These are phyloP conservation scores for Oxyria digyna DNA, from an alignment of 148 eudicot genomes.

Conservation along the genomic window DNA sequence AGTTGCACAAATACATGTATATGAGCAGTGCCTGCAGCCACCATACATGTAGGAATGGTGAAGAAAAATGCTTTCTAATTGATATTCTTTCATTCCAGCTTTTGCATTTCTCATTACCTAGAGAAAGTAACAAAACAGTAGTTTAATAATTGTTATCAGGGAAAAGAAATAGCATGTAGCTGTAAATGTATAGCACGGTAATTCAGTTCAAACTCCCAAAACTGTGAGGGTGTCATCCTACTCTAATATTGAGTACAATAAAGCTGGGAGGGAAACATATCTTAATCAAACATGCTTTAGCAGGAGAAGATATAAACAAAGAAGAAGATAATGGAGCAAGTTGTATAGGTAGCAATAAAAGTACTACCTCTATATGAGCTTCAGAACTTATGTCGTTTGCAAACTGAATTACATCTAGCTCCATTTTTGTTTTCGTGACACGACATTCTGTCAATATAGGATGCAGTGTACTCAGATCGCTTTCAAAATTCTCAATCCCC, in stretches of 20 bases:
- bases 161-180: neutral
- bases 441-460: slow-evolving; percentile 93
- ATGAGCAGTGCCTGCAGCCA: slow-evolving; percentile 93
- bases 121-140: neutral
- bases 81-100: slow-evolving; percentile 92
- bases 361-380: slow-evolving; percentile 81
- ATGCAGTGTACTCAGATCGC: slow-evolving; percentile 62
- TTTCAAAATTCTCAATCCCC: slow-evolving; percentile 78
- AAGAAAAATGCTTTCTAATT: slow-evolving; percentile 88
- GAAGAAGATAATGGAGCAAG: neutral
- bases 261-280: neutral
- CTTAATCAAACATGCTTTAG: neutral
- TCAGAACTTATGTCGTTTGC: slow-evolving; percentile 97
- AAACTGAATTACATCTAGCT: slow-evolving; percentile 74
- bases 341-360: neutral
- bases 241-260: neutral
- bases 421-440: slow-evolving; percentile 68
- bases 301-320: neutral
- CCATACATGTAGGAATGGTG: slow-evolving; percentile 91
- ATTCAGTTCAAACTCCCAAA: neutral
- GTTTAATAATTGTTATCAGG: neutral
- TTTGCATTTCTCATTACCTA: slow-evolving; percentile 81
- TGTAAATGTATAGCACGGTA: neutral
- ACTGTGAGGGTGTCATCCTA: neutral
- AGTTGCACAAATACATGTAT: slow-evolving; percentile 97